Evolutionary conservation across 345 rosid species (phyloP).

Genomic region (Pelargonium nanum): DNA sequence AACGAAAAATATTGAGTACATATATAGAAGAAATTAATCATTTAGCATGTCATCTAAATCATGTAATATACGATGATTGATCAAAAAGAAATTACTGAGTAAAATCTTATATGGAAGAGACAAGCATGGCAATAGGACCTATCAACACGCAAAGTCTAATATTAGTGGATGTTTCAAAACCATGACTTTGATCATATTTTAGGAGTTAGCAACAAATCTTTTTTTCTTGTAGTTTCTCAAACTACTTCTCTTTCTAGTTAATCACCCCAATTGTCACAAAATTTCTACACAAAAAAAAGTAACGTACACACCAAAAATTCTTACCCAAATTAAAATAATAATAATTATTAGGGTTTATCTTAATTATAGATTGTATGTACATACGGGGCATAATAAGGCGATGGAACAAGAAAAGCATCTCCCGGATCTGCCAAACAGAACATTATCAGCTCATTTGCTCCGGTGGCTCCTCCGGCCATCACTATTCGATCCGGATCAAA

Average conservation of each 20-base stretch:
- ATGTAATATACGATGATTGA: no score
- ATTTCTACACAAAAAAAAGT: no score
- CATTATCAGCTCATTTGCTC: constrained; percentile 14
- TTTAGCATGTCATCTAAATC: no score
- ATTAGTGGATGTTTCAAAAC: not conserved
- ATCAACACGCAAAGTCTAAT: not conserved
- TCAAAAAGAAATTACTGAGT: not conserved
- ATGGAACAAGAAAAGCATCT: constrained; percentile 20
- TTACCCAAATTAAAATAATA: constrained; percentile 1
- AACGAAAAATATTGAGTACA: no score
- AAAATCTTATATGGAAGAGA: no score
- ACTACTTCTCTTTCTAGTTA: not conserved
- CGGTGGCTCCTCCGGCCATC: constrained; percentile 17
- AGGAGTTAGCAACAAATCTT: not conserved
- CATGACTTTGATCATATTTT: not conserved
- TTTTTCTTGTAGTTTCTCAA: not conserved
- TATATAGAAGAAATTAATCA: no score
- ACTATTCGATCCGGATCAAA: constrained; percentile 18
- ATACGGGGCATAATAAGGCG: constrained; percentile 17
- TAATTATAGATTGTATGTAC: not conserved
- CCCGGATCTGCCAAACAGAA: constrained; percentile 13
- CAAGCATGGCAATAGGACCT: no score
- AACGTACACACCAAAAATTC: not conserved
- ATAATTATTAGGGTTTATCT: not conserved
- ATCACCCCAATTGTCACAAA: no score